A percentile compares a stretch with the other conserved stretches of the same genome.
Evolutionary conservation across 2,329 filamentous ascomycete species (phyloP).

Genomic region (Botrytis elliptica): DNA sequence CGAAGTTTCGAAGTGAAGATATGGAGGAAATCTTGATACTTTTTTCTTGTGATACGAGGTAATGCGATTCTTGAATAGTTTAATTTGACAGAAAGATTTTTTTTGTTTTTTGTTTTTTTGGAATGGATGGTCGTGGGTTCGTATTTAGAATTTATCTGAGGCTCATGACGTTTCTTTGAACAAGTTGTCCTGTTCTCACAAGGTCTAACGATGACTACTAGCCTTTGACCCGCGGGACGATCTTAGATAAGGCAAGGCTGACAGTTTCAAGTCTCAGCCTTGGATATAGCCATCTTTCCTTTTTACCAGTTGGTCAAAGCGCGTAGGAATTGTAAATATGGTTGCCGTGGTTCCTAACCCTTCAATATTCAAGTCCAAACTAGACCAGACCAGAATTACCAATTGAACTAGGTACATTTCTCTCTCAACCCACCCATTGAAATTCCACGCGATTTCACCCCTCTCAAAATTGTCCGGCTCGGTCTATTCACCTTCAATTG

Average conservation of each 20-base stretch:
- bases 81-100: neutral
- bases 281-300: neutral
- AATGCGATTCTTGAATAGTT: neutral
- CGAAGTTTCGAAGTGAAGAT: neutral
- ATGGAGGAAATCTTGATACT: neutral
- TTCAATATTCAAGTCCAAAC: neutral
- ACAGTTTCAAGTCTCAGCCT: neutral
- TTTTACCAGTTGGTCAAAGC: neutral
- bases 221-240: neutral
- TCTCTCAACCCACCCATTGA: neutral
- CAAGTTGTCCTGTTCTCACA: constrained; percentile 20
- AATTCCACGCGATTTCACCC: neutral
- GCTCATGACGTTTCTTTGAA: constrained; percentile 9
- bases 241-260: neutral
- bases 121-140: neutral
- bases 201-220: constrained; percentile 1
- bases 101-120: neutral
- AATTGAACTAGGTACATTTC: neutral
- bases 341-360: constrained; percentile 2
- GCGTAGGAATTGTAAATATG: neutral
- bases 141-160: neutral
- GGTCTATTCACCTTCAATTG: neutral
- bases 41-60: neutral
- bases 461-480: too few relatives aligned
- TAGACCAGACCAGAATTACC: neutral